phyloP scores from a whole-genome alignment of 2,329 filamentous ascomycete genomes.

The Neophaeococcomyces aloes region DNA sequence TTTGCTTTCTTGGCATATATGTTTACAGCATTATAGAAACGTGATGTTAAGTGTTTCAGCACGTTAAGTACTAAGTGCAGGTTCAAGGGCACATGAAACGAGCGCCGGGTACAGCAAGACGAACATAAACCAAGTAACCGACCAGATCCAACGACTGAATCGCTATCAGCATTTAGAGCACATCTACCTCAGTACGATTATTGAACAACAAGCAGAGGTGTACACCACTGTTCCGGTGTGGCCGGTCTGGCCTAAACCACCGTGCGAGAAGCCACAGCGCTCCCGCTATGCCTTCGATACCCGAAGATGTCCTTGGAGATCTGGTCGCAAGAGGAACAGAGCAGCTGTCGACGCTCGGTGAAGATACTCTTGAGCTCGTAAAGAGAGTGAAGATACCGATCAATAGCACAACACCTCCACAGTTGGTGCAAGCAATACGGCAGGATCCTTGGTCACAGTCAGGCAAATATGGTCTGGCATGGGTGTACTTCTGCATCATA shows the following conservation, averaged over 20 bases:
- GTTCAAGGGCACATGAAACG: not conserved
- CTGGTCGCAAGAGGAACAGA: not conserved
- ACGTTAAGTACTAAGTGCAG: too few species aligned
- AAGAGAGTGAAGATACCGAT: slow-evolving; percentile 48
- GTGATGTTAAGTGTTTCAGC: too few species aligned
- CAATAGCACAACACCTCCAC: slow-evolving; percentile 45
- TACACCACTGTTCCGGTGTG: not conserved
- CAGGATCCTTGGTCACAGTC: slow-evolving; percentile 70
- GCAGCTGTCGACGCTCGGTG: not conserved
- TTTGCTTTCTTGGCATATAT: too few species aligned
- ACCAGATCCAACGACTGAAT: not conserved
- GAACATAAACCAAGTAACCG: not conserved
- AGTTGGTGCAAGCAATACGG: slow-evolving; percentile 45
- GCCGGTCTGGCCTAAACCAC: not conserved
- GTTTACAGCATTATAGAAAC: too few species aligned
- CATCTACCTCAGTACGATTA: not conserved
- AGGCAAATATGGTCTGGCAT: slow-evolving; percentile 76
- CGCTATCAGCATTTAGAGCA: not conserved
- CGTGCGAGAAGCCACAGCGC: not conserved
- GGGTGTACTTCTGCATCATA: slow-evolving; percentile 76
- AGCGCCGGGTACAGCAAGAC: not conserved
- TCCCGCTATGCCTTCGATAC: slow-evolving; percentile 5
- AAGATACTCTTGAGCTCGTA: slow-evolving; percentile 22
- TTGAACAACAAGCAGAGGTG: not conserved
- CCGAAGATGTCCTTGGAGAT: slow-evolving; percentile 1